A percentile compares a stretch with the other conserved stretches of the same genome.
These are phyloP conservation scores for Didymella pomorum DNA, from an alignment of 2,329 filamentous ascomycete species.

Conservation along the genomic window DNA sequence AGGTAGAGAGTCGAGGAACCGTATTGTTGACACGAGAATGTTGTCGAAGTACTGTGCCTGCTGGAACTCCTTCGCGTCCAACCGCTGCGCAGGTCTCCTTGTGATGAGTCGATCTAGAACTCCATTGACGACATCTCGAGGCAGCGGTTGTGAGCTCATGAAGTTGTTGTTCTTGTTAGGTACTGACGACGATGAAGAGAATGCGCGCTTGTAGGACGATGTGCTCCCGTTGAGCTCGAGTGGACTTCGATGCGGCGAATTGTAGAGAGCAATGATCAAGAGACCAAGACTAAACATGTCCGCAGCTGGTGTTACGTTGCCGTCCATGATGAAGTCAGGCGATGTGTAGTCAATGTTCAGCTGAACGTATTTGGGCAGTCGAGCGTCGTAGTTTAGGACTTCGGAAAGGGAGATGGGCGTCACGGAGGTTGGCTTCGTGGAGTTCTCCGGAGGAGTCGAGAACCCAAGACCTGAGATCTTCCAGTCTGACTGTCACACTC, in stretches of 20 bases:
- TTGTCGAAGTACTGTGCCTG: slow-evolving; percentile 97
- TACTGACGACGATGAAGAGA: slow-evolving; percentile 78
- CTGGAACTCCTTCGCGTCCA: slow-evolving; percentile 91
- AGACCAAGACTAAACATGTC: slow-evolving; percentile 96
- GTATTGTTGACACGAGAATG: slow-evolving; percentile 92
- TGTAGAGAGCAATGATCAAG: slow-evolving; percentile 88
- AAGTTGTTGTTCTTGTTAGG: slow-evolving; percentile 86
- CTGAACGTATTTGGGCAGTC: slow-evolving; percentile 83
- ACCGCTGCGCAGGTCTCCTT: slow-evolving; percentile 81
- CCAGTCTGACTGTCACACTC: slow-evolving; percentile 79
- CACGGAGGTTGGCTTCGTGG: slow-evolving; percentile 76
- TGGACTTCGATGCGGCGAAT: slow-evolving; percentile 89
- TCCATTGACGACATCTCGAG: slow-evolving; percentile 76
- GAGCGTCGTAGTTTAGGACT: slow-evolving; percentile 82
- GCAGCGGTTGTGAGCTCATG: slow-evolving; percentile 78
- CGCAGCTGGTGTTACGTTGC: slow-evolving; percentile 80
- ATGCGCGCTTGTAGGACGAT: slow-evolving; percentile 84
- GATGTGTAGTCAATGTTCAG: slow-evolving; percentile 92
- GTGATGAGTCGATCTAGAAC: slow-evolving; percentile 89
- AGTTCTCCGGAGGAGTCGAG: slow-evolving; percentile 79
- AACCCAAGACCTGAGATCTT: slow-evolving; percentile 96
- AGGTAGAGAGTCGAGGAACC: slow-evolving; percentile 89
- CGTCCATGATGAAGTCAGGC: slow-evolving; percentile 93
- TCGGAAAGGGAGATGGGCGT: slow-evolving; percentile 83
- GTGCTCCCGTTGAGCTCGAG: slow-evolving; percentile 81